Base-by-base conservation (phyloP, 1,139 yeast species). In the Hemisphaericaspora lyxosophila region DNA sequence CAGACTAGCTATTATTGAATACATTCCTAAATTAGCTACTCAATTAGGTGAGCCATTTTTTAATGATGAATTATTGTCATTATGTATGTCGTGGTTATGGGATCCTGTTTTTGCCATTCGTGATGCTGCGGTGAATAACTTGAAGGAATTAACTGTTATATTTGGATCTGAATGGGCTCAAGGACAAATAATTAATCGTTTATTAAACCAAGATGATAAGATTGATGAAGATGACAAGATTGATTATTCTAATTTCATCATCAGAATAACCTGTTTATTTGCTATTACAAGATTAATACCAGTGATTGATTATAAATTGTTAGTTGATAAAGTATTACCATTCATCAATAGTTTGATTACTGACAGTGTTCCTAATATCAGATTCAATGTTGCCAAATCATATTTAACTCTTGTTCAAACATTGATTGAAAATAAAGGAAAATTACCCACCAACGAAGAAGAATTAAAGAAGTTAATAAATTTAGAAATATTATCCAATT, bases 51-150 rank as follows among this genome's bases (percentile, higher is more conserved):
- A 85, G 41, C 82, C 88, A 16, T 89, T 92, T 58, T 94, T 94
- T 65, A 94, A 92, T 61, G 85, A 87, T 55, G 96, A 92, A 54
- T 72, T 94, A 51, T 90, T 95, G 46, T 82, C 86, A 35, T 71
- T 94, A 50, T 94, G 97, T 57, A 79, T 94, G 80, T 85, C 92
- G 16, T 94, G 98, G 97, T 73, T 94, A 49, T 90, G 97, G 96
- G 99, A 94, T 65, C 86, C 94, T 12, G 98, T 94, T 29, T 92
- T 80, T 63, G 92, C 97, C 6, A 90, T 94, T 47, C 81, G 99
- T 62, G 95, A 89, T 52, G 98, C 98, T 11, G 97, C 97, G 1
- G 96, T 94, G 25, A 67, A 74, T 44, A 94, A 90, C 60, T 71
- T 92, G 52, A 82, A 78, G 50, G 83, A 85, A 53, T 73, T 94